Evolutionary conservation across 768 basidiomycete genomes (phyloP), one percentile per base, ranked within the genome.

Genomic region (Dioszegia hungarica): DNA sequence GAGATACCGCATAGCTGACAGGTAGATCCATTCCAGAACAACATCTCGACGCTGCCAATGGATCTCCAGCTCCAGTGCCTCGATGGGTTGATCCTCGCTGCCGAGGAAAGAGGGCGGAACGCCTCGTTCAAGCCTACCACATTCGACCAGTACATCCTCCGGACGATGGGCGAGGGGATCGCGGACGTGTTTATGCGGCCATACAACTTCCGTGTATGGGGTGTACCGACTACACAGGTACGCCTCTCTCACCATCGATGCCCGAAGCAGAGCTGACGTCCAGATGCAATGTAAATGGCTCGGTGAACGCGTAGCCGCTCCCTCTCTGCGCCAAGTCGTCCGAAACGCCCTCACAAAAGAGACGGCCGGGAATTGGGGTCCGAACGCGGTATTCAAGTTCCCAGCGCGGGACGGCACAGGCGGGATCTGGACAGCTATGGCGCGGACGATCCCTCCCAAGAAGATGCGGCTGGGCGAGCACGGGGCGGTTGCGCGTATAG

Each of bases 251-350:
- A n/a, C n/a, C 15, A 37, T 31, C 29, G 11, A 25, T 34, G n/a
- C 12, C 39, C 39, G 8, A n/a, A n/a, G n/a, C n/a, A n/a, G n/a
- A 17, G 17, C 20, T 40, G 20, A 17, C 31, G 8, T 54, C n/a
- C n/a, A 75, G 74, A 78, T 78, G 77, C 77, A 78, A 66, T 77
- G 77, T 62, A 68, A 75, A 59, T 78, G 77, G 77, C 70, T 78
- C 22, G 77, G 77, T 1, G 77, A 78, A 64, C 70, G 77, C 46
- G 77, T 78, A 19, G 76, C 77, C 10, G 77, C 77, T 1, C 77
- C 77, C 11, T 60, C 59, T 10, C 66, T 77, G 54, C 75, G 77
- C 64, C 59, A 66, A 22, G 77, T 76, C 57, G 67, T 78, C 41
- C 64, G 64, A 33, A 78, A 78, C 62, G 73, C 73, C 19, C 54